Evolutionary conservation across 768 basidiomycete genomes (phyloP).

Genomic region (Albatrellus ellisii): DNA sequence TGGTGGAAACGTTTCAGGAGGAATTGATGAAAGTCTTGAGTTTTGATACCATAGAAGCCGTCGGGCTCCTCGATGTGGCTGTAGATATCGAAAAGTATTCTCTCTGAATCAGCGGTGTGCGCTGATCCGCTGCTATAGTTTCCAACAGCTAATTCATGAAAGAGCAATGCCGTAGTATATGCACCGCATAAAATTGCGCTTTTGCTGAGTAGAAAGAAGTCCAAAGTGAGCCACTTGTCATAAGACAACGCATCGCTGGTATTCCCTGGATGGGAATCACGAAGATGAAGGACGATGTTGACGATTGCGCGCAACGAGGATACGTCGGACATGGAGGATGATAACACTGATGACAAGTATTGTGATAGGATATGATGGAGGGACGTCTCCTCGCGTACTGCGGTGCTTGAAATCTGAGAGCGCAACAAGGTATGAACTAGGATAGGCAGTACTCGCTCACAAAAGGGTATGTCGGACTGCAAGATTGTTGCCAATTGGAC

Average conservation of each 20-base stretch:
- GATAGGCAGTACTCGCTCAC: conserved; percentile 57
- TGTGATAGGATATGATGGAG: conserved; percentile 25
- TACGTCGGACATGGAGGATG: conserved; percentile 23
- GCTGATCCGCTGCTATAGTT: conserved; percentile 20
- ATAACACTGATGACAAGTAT: conserved; percentile 48
- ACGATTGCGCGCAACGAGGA: conserved; percentile 48
- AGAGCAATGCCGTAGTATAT: conserved; percentile 83
- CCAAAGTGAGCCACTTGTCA: conserved; percentile 73
- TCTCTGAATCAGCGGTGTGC: conserved; percentile 33
- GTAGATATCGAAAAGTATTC: conserved; percentile 85
- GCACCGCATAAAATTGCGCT: conserved; percentile 69
- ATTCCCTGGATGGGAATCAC: conserved; percentile 38
- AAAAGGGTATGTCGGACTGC: conserved; percentile 38
- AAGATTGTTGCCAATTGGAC: conserved; percentile 53
- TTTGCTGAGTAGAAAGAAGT: conserved; percentile 56
- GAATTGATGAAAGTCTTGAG: conserved; percentile 62
- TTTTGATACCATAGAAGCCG: conserved; percentile 91
- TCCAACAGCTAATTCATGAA: conserved; percentile 70
- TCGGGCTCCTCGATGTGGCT: conserved; percentile 95
- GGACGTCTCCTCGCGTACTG: conserved; percentile 13
- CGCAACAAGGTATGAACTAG: conserved; percentile 60
- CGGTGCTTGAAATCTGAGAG: conserved; percentile 11
- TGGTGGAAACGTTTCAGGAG: conserved; percentile 83
- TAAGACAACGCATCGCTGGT: conserved; percentile 33
- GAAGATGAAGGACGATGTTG: conserved; percentile 68